phyloP scores from a whole-genome alignment of 2,329 filamentous ascomycete genomes.

The Grosmannia clavigera region DNA sequence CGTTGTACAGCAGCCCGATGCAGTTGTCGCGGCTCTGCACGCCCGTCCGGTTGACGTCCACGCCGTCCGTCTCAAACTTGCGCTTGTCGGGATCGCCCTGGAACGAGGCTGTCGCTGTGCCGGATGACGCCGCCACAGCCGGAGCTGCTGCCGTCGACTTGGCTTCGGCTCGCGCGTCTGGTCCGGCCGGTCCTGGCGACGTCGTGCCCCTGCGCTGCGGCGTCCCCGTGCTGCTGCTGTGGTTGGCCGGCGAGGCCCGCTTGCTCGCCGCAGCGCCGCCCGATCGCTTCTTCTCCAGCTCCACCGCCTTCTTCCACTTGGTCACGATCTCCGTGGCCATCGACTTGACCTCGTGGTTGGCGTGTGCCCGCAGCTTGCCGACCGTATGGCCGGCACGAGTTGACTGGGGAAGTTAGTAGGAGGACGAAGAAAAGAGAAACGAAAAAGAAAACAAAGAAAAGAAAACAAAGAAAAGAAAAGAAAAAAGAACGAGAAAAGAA shows the following conservation, averaged over 20 bases:
- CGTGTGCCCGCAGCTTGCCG: slow-evolving; percentile 64
- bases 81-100: slow-evolving; percentile 64
- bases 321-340: slow-evolving; percentile 71
- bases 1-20: slow-evolving; percentile 88
- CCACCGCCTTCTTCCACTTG: slow-evolving; percentile 76
- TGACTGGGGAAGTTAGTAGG: slow-evolving; percentile 30
- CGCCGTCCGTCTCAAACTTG: slow-evolving; percentile 67
- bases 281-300: slow-evolving; percentile 41
- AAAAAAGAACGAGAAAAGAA: too few species aligned
- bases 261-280: slow-evolving; percentile 15
- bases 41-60: slow-evolving; percentile 65
- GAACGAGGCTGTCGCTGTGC: slow-evolving; percentile 38
- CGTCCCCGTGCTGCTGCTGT: slow-evolving; percentile 17
- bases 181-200: slow-evolving; percentile 37
- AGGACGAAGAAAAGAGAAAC: neutral
- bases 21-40: slow-evolving; percentile 68
- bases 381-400: slow-evolving; percentile 88
- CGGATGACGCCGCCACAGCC: slow-evolving; percentile 34
- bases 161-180: slow-evolving; percentile 35
- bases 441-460: neutral
- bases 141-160: slow-evolving; percentile 30
- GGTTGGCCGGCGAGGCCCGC: slow-evolving; percentile 22
- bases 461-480: neutral
- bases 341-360: slow-evolving; percentile 68
- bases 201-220: slow-evolving; percentile 15